Conservation (phyloP, 176 grass and related monocot species). For the Aegilops longissima region DNA sequence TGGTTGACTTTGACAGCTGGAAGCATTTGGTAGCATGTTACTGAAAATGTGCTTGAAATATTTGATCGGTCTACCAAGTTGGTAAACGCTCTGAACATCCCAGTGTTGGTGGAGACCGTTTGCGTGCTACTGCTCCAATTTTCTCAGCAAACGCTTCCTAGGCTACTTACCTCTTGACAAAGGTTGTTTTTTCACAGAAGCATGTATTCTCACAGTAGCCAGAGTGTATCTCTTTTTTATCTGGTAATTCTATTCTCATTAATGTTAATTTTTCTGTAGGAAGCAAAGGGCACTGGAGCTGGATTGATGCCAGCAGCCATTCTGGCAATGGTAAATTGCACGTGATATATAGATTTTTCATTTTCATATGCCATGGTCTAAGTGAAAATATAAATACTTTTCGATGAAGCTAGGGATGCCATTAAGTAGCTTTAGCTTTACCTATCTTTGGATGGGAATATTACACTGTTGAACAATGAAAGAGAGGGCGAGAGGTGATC, state of each 20-base stretch:
- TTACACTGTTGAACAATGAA: not conserved
- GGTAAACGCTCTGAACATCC: conserved; percentile 69
- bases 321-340: conserved; percentile 72
- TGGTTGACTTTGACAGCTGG: conserved; percentile 93
- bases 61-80: too few relatives aligned
- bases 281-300: conserved; percentile 96
- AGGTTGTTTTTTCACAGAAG: conserved; percentile 46
- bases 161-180: conserved; percentile 96
- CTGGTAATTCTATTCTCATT: not conserved
- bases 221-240: not conserved
- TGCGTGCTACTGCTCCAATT: conserved; percentile 98
- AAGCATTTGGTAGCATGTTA: conserved; percentile 79
- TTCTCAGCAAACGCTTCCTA: conserved; percentile 89
- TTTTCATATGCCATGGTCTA: conserved; percentile 1
- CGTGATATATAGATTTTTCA: not conserved
- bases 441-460: not conserved
- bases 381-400: conserved; percentile 12
- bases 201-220: conserved; percentile 15
- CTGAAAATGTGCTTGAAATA: too few relatives aligned
- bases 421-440: conserved; percentile 14
- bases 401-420: not conserved
- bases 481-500: too few relatives aligned
- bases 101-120: conserved; percentile 93
- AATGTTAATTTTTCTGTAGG: conserved; percentile 41
- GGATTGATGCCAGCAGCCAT: conserved; percentile 83